Percentiles rank a stretch among this genome's conserved stretches.
Conservation (phyloP, 164 flowering plant genomes). For the Tetrastigma voinierianum region DNA sequence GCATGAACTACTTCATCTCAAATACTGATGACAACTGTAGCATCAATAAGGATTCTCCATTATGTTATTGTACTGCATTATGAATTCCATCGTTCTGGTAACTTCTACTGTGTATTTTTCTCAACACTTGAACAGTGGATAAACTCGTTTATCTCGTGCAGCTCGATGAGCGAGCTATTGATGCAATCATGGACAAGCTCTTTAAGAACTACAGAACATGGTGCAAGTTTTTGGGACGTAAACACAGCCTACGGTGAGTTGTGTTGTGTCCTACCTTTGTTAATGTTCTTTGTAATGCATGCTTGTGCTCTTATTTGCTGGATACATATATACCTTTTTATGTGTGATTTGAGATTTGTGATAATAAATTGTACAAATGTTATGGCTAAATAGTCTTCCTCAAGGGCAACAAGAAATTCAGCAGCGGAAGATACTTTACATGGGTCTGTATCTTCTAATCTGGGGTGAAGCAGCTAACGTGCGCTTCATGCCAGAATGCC, state of each 20-base stretch:
- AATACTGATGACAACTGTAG: too few relatives aligned
- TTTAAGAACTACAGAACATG: slow-evolving; percentile 96
- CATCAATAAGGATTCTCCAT: not conserved
- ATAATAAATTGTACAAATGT: slow-evolving; percentile 1
- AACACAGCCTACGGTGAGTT: slow-evolving; percentile 85
- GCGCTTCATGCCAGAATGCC: slow-evolving; percentile 97
- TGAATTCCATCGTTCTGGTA: not conserved
- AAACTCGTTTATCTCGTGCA: slow-evolving; percentile 27
- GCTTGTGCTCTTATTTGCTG: not conserved
- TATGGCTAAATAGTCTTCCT: slow-evolving; percentile 59
- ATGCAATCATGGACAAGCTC: slow-evolving; percentile 80
- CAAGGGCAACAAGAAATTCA: slow-evolving; percentile 83
- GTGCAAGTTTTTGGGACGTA: slow-evolving; percentile 95
- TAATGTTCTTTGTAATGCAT: not conserved
- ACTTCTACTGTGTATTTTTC: not conserved
- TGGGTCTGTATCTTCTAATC: slow-evolving; percentile 94
- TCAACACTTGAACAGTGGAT: not conserved
- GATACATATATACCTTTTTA: not conserved
- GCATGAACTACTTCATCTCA: slow-evolving; percentile 23
- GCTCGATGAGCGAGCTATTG: slow-evolving; percentile 95
- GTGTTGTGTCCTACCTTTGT: not conserved
- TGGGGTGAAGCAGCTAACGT: slow-evolving; percentile 99
- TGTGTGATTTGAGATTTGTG: not conserved
- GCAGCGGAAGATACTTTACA: slow-evolving; percentile 88
- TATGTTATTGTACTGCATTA: not conserved